Evolutionary conservation across 2,329 filamentous ascomycete species (phyloP), one percentile per base, ranked within the genome.

Genomic region (Alternaria arborescens): DNA sequence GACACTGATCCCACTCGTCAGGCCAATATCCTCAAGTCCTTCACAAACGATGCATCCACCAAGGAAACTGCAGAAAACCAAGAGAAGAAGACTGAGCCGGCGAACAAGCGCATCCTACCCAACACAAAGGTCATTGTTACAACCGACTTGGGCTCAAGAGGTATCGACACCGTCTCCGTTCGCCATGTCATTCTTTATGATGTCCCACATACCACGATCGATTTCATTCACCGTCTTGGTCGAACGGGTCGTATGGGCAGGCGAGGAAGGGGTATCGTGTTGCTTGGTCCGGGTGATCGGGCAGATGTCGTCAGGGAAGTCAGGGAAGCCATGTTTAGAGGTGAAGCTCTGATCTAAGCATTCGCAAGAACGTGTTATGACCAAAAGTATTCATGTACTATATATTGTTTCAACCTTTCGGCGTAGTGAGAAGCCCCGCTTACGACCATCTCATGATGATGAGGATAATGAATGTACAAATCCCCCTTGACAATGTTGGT

Each of bases 191-290:
- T 99, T 55, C 82, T 99, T 26, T 98, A 97, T 78, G 93, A 99
- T 76, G 94, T 99, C n/a, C 95, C 95, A 5, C 94, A 98, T 76
- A 97, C 92, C 0, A 97, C 93, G 0, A 96, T 99, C 61, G 96
- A 99, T 79, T 99, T 99, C 73, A 97, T 99, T 73, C 96, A 99
- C 79, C 90, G 96, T 16, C 87, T 98, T 5, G 95, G 95, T 16
- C 87, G 95, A 58, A 93, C 95, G 1, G 95, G 95, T 0, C 87
- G 95, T 34, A 98, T 98, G 93, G 93, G 93, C 3, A 87, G 93
- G 63, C 87, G 95, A 76, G 95, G 95, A 16, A 86, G 94, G 57
- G 95, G 93, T 20, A 89, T 98, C 66, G 94, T 98, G 28, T 82
- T 99, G 36, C 92, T 97, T 2, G 94, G 94, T 63, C 94, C 91